These are phyloP conservation scores for Leishmania mexicana DNA, from an alignment of 208 protist genomes.

Conservation along the genomic window DNA sequence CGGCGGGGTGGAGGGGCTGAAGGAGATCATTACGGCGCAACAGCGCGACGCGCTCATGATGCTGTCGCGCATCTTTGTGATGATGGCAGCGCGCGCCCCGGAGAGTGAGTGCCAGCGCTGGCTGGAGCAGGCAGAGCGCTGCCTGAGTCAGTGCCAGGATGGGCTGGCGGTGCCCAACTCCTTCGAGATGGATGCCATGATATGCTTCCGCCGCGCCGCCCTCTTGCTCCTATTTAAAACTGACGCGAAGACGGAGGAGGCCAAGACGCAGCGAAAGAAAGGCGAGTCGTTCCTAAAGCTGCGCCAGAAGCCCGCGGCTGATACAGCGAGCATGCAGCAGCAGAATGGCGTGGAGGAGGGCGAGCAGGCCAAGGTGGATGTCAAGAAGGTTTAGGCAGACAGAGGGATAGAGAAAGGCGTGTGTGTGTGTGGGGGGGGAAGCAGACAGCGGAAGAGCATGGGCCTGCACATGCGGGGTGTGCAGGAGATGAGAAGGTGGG, in stretches of 20 bases:
- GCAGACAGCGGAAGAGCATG: background rate
- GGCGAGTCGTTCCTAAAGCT: conserved; percentile 46
- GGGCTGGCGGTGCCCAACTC: conserved; percentile 42
- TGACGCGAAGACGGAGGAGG: conserved; percentile 62
- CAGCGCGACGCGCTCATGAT: conserved; percentile 78
- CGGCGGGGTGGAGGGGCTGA: conserved; percentile 59
- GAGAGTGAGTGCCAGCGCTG: conserved; percentile 59
- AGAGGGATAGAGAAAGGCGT: background rate
- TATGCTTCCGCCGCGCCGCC: conserved; percentile 74
- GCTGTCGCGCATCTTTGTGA: conserved; percentile 77
- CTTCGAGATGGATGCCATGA: conserved; percentile 46
- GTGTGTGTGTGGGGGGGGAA: background rate
- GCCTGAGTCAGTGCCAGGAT: conserved; percentile 70
- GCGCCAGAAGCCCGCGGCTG: conserved; percentile 7
- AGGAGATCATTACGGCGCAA: conserved; percentile 67
- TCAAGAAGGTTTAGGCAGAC: conserved; percentile 8
- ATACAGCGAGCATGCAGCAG: conserved; percentile 27
- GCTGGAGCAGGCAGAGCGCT: conserved; percentile 84
- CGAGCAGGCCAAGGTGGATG: conserved; percentile 25
- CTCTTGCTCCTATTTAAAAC: conserved; percentile 77
- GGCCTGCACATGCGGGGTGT: background rate
- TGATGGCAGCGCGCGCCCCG: conserved; percentile 84
- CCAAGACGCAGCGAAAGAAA: conserved; percentile 46
- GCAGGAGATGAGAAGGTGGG: background rate
- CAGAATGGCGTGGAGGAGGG: conserved; percentile 46